Percentiles rank a stretch among this genome's conserved stretches.
Conservation (phyloP, 2,329 filamentous ascomycete genomes). For the Exophiala aquamarina region DNA sequence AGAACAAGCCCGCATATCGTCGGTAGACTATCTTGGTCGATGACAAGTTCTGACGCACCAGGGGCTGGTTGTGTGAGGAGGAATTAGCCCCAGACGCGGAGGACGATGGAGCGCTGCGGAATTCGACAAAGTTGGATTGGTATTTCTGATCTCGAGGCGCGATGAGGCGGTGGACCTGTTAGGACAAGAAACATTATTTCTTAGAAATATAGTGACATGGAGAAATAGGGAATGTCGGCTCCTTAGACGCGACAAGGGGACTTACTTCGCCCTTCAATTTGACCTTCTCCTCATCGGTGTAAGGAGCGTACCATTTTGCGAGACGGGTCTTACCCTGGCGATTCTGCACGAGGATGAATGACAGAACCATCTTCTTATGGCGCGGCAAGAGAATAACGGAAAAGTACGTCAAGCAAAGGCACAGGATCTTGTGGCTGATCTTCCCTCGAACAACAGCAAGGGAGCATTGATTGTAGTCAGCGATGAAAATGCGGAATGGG, state of each 20-base stretch:
- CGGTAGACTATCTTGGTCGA: constrained; percentile 94
- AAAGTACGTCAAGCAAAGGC: too few relatives aligned
- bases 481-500: too few relatives aligned
- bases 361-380: constrained; percentile 60
- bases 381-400: background rate
- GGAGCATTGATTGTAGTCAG: too few relatives aligned
- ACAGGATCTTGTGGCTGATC: too few relatives aligned
- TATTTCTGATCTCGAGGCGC: constrained; percentile 98
- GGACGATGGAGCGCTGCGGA: constrained; percentile 40
- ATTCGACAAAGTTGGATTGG: constrained; percentile 98
- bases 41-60: constrained; percentile 30
- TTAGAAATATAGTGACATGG: background rate
- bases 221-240: background rate
- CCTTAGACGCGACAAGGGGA: constrained; percentile 3
- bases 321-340: constrained; percentile 96
- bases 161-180: constrained; percentile 91
- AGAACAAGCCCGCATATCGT: constrained; percentile 96
- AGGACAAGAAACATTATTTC: background rate
- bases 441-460: too few relatives aligned
- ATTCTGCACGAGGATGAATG: constrained; percentile 88
- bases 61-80: constrained; percentile 35
- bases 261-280: constrained; percentile 94
- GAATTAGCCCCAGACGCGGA: constrained; percentile 43
- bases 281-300: constrained; percentile 98
- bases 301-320: constrained; percentile 98